Conservation (phyloP, 2,329 filamentous ascomycete species). For the Emmonsia crescens region DNA sequence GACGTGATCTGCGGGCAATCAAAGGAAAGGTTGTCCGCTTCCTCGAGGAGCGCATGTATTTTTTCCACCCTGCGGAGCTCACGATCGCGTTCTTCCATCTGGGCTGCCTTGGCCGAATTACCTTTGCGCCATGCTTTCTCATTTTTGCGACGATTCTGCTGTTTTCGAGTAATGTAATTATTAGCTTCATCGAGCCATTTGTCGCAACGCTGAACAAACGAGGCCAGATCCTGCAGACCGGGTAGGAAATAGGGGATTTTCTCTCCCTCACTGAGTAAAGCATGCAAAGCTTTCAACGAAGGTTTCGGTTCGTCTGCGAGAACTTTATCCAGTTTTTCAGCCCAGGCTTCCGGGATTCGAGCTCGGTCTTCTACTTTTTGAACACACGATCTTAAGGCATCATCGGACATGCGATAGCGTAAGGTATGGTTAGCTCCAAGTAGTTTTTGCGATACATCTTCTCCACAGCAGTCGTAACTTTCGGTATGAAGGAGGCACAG, state of each 20-base stretch:
- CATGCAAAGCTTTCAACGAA: conserved; percentile 73
- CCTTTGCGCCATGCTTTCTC: conserved; percentile 75
- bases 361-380: conserved; percentile 80
- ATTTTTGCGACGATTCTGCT: conserved; percentile 91
- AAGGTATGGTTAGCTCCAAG: conserved; percentile 60
- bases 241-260: conserved; percentile 85
- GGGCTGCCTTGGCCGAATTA: conserved; percentile 58
- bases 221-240: conserved; percentile 68
- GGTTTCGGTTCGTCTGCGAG: conserved; percentile 76
- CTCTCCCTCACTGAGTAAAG: conserved; percentile 83
- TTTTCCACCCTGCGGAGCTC: conserved; percentile 83
- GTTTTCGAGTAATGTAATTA: conserved; percentile 91
- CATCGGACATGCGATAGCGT: conserved; percentile 64
- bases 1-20: conserved; percentile 84
- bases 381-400: conserved; percentile 54
- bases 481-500: conserved; percentile 77
- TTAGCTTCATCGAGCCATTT: conserved; percentile 97
- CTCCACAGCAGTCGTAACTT: conserved; percentile 66
- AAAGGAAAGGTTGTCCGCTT: conserved; percentile 81
- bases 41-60: conserved; percentile 69
- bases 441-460: conserved; percentile 55
- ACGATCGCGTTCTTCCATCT: conserved; percentile 71
- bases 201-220: conserved; percentile 92
- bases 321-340: conserved; percentile 74
- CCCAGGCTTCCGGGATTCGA: conserved; percentile 74